Conservation (phyloP, 129 eudicot species). For the Pseudognaphalium luteoalbum region DNA sequence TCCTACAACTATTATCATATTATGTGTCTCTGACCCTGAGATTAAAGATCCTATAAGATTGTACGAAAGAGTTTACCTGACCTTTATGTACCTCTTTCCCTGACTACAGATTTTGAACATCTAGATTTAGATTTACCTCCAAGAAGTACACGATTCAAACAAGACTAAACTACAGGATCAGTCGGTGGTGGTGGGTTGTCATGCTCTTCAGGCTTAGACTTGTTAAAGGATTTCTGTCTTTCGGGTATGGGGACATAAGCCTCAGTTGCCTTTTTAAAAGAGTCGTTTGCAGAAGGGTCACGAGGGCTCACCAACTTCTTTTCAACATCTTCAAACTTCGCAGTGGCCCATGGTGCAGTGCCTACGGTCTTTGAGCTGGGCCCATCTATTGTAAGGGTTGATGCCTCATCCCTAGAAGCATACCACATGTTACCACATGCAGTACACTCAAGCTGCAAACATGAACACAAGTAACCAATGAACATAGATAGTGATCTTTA, state of each 20-base stretch:
- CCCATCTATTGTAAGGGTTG: slow-evolving; percentile 69
- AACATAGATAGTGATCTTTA: slow-evolving; percentile 2
- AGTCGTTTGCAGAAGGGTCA: slow-evolving; percentile 40
- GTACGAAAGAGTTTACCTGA: not conserved
- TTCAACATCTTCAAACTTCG: slow-evolving; percentile 85
- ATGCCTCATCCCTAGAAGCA: slow-evolving; percentile 82
- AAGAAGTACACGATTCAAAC: not conserved
- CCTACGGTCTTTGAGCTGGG: slow-evolving; percentile 64
- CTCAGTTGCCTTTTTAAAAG: slow-evolving; percentile 56
- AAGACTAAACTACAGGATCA: slow-evolving; percentile 20
- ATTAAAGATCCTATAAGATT: not conserved
- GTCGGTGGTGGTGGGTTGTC: slow-evolving; percentile 34
- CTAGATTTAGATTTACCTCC: not conserved
- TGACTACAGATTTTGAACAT: slow-evolving; percentile 6
- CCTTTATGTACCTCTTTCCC: not conserved
- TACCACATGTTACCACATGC: slow-evolving; percentile 87
- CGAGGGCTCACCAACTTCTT: slow-evolving; percentile 76
- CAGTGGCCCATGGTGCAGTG: slow-evolving; percentile 78
- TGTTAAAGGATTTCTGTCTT: slow-evolving; percentile 62
- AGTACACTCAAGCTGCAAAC: slow-evolving; percentile 69
- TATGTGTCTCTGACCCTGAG: not conserved
- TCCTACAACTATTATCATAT: not conserved
- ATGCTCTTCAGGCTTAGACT: slow-evolving; percentile 49
- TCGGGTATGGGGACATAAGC: slow-evolving; percentile 52
- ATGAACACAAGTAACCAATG: slow-evolving; percentile 2